phyloP scores from a whole-genome alignment of 441 rosid genomes.

The Populus trichocarpa region DNA sequence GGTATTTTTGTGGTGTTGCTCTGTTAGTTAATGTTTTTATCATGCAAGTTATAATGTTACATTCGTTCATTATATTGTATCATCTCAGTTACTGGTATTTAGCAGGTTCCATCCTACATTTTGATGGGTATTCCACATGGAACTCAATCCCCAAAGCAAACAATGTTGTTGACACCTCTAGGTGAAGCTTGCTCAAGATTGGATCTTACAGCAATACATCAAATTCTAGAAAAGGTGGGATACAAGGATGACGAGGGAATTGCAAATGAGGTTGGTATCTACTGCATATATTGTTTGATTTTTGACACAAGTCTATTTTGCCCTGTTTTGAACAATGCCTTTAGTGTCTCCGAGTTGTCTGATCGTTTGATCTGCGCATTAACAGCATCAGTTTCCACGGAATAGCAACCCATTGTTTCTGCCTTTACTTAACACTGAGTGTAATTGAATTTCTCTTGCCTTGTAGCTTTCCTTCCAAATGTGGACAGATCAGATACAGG shows the following conservation, averaged over 20 bases:
- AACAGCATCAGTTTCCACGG: too few species aligned
- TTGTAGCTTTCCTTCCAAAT: constrained; percentile 85
- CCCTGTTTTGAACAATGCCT: neutral
- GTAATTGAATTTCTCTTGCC: constrained; percentile 10
- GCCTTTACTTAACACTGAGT: neutral
- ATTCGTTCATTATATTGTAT: neutral
- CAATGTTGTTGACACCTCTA: constrained; percentile 56
- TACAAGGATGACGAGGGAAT: constrained; percentile 87
- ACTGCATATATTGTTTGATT: neutral
- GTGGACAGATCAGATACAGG: constrained; percentile 95
- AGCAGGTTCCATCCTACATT: constrained; percentile 69
- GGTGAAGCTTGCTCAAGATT: constrained; percentile 88
- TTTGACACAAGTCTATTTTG: neutral
- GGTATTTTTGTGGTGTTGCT: neutral
- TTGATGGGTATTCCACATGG: constrained; percentile 79
- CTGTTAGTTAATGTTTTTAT: neutral
- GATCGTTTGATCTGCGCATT: neutral
- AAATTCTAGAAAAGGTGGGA: constrained; percentile 76
- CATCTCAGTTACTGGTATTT: constrained; percentile 6
- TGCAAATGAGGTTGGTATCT: constrained; percentile 72
- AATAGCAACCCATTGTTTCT: neutral
- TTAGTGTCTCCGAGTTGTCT: neutral
- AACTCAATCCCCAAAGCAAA: constrained; percentile 44
- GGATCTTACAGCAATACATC: constrained; percentile 88
- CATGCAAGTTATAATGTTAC: neutral